Base-by-base conservation (phyloP, 768 basidiomycete genomes). In the Mycena leptocephala region DNA sequence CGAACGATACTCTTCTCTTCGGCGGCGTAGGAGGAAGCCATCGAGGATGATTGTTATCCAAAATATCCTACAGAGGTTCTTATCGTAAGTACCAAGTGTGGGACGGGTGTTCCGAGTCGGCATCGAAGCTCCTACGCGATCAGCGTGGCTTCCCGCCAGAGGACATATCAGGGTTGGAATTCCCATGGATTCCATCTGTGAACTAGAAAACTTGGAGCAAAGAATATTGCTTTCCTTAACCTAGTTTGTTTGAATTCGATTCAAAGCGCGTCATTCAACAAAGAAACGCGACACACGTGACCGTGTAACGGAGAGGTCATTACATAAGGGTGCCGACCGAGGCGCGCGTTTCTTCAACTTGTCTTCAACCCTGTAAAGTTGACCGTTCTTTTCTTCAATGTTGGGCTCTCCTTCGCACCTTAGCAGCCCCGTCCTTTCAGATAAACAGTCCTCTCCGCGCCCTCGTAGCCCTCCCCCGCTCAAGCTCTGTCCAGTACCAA, bases 381-480 rank as follows among this genome's bases (percentile, higher is more conserved):
- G n/a, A n/a, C n/a, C 59, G 11, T 59, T 37, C 22, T 30, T 32
- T 6, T 16, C 8, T 28, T 37, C 48, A 13, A 72, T 76, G 75
- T 18, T 35, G 32, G 64, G 24, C 32, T 76, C 75, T 63, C 70
- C 69, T 33, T 41, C 66, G 35, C 37, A 46, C 24, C 61, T 2
- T 18, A 70, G 63, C 46, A 76, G 75, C 43, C 75, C 70, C 3
- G 48, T 43, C 28, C 14, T 55, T n/a, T 66, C 55, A 14, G 56
- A 62, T 1, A 70, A 66, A 20, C 39, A 20, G 11, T 76, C 74
- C 22, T 71, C 70, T 70, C 55, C 74, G 18, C 72, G 35, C 32
- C 46, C 73, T 13, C 64, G 58, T 18, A 71, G 39, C 24, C 76
- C 70, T 59, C 73, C 77, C 22, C 69, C n/a, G 62, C 74, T n/a